Evolutionary conservation across 192 early-diverging fungal species (phyloP).

Genomic region (Cetraspora pellucida): DNA sequence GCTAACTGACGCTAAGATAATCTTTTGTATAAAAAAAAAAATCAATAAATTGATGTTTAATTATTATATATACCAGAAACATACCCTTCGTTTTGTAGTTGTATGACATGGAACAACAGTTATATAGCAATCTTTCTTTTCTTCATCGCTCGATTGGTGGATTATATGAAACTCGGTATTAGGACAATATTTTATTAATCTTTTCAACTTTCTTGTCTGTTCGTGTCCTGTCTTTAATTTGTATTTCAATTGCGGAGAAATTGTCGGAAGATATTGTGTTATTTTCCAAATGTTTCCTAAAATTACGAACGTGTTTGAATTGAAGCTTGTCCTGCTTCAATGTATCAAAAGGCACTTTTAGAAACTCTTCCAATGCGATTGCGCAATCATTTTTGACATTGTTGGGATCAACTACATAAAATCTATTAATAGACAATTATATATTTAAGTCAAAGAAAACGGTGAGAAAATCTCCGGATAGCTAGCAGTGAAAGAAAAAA

Average conservation of each 20-base stretch:
- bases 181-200: slow-evolving; percentile 25
- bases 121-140: slow-evolving; percentile 16
- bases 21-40: not conserved
- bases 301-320: slow-evolving; percentile 25
- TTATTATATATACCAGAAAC: not conserved
- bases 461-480: not conserved
- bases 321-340: slow-evolving; percentile 19
- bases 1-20: slow-evolving; percentile 7
- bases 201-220: not conserved
- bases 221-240: slow-evolving; percentile 15
- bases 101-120: slow-evolving; percentile 14
- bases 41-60: slow-evolving; percentile 15
- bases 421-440: slow-evolving; percentile 13
- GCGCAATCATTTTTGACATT: slow-evolving; percentile 4
- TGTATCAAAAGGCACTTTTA: slow-evolving; percentile 22
- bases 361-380: slow-evolving; percentile 20
- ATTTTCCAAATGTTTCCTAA: slow-evolving; percentile 10
- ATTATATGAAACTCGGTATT: slow-evolving; percentile 20
- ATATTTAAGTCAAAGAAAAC: not conserved
- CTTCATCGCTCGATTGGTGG: slow-evolving; percentile 17
- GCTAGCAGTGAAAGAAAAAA: not conserved
- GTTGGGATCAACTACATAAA: slow-evolving; percentile 27
- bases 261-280: slow-evolving; percentile 9
- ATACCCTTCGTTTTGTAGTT: slow-evolving; percentile 32
- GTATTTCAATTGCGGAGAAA: not conserved